Base-by-base conservation (phyloP, 768 basidiomycete species). In the Melanogaster broomeanus region DNA sequence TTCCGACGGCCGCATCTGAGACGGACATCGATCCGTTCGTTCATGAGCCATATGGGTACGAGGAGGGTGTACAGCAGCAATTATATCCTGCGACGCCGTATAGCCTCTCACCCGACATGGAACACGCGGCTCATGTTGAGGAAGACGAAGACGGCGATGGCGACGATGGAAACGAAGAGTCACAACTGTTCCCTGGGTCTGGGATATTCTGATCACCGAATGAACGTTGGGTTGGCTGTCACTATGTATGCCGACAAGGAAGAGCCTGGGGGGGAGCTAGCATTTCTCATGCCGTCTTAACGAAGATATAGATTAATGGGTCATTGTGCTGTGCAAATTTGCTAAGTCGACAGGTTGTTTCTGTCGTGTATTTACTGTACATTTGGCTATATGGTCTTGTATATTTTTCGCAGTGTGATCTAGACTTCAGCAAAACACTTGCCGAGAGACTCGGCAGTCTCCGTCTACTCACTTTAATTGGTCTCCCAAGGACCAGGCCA, bases 141-240 rank as follows among this genome's bases (percentile, higher is more conserved):
- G 46, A 57, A 18, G 61, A 61, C 13, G 65, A 61, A 13, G 60
- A 55, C 6, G 59, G 61, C 24, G 53, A 55, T 6, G 59, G 61
- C 24, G 53, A 56, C 24, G 61, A 63, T 35, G 58, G 45, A 13
- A 61, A 50, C 35, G 74, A 70, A 52, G 68, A 64, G 38, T 72
- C 71, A 13, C 74, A 65, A 54, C 38, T 77, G 48, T 74, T 76
- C 66, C 75, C 75, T 21, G 75, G 75, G 25, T 76, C 74, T 22
- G 75, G 72, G 37, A 48, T 76, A 42, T 77, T 73, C 54, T 76
- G 58, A 71, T 19, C 35, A 25, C 42, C 18, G 40, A n/a, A 16
- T 4, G 24, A 24, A 13, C 19, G 37, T 15, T 35, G 24, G 37
- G 24, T 33, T 39, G 48, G n/a, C 34, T 13, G 25, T 19, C 33